Percentiles rank a stretch among this genome's conserved stretches.
Evolutionary conservation across 257 asterid species (phyloP).

Genomic region (Lantana camara): DNA sequence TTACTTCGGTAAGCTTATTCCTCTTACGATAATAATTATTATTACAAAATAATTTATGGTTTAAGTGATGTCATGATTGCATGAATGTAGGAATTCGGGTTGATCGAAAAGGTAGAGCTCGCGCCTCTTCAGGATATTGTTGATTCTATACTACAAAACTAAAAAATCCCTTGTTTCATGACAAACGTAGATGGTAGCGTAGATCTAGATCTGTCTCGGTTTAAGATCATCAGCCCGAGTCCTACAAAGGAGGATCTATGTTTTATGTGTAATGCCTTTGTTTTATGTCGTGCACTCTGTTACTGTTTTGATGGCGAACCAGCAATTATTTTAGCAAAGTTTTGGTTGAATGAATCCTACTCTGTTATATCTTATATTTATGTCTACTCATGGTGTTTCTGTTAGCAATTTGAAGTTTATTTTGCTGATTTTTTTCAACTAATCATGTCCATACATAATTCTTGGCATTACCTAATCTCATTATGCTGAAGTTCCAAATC

Average conservation of each 20-base stretch:
- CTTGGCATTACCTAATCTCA: no score
- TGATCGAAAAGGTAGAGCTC: slow-evolving; percentile 49
- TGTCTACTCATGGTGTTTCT: no score
- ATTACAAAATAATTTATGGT: no score
- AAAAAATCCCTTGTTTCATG: not conserved
- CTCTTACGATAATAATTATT: no score
- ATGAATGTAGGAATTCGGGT: slow-evolving; percentile 48
- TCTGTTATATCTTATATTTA: no score
- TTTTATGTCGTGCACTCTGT: not conserved
- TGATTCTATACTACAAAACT: slow-evolving; percentile 35
- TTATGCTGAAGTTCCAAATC: no score
- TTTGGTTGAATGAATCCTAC: not conserved
- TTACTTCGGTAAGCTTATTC: slow-evolving; percentile 38
- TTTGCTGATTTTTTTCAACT: no score
- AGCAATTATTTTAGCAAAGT: not conserved
- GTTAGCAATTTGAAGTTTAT: no score
- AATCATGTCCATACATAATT: no score
- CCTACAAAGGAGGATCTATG: not conserved
- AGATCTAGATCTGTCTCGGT: no score
- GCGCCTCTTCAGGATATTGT: slow-evolving; percentile 47
- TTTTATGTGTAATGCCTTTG: not conserved
- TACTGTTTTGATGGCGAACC: not conserved
- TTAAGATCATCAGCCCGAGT: not conserved
- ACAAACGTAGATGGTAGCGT: no score
- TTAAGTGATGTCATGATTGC: not conserved